These are phyloP conservation scores for Solanum neorickii DNA, from an alignment of 257 asterid species.

Conservation along the genomic window DNA sequence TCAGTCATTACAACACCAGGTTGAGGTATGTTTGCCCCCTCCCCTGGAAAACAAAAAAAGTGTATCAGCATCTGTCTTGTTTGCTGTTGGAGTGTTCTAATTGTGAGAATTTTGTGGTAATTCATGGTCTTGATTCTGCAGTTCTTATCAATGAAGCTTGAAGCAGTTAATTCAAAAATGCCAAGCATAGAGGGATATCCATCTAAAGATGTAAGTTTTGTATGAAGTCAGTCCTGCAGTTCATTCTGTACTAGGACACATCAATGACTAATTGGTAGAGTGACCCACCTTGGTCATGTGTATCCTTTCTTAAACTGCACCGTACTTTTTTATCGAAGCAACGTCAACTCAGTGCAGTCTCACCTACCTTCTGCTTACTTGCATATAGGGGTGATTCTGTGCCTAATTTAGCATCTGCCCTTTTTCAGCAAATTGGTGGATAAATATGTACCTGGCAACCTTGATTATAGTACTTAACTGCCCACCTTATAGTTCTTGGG, in stretches of 20 bases:
- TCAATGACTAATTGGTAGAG: neutral
- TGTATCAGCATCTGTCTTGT: neutral
- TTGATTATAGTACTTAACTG: neutral
- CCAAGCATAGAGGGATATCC: slow-evolving; percentile 58
- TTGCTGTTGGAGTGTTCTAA: neutral
- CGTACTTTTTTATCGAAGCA: neutral
- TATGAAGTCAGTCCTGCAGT: neutral
- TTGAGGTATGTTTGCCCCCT: slow-evolving; percentile 39
- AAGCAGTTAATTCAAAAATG: slow-evolving; percentile 68
- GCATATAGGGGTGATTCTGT: neutral
- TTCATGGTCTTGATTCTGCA: slow-evolving; percentile 7
- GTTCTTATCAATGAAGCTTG: slow-evolving; percentile 95
- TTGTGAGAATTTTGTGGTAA: neutral
- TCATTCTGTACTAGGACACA: neutral
- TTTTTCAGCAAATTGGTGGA: neutral
- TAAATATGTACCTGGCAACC: neutral
- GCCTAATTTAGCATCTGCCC: neutral
- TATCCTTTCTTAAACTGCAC: neutral
- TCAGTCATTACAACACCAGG: slow-evolving; percentile 83
- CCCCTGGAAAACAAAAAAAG: neutral
- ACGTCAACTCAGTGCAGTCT: neutral
- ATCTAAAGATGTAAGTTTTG: slow-evolving; percentile 65
- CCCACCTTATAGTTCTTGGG: neutral
- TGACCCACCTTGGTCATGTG: neutral
- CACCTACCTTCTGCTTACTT: neutral